Evolutionary conservation across 2,329 filamentous ascomycete species (phyloP).

Genomic region (Nigrospora oryzae): DNA sequence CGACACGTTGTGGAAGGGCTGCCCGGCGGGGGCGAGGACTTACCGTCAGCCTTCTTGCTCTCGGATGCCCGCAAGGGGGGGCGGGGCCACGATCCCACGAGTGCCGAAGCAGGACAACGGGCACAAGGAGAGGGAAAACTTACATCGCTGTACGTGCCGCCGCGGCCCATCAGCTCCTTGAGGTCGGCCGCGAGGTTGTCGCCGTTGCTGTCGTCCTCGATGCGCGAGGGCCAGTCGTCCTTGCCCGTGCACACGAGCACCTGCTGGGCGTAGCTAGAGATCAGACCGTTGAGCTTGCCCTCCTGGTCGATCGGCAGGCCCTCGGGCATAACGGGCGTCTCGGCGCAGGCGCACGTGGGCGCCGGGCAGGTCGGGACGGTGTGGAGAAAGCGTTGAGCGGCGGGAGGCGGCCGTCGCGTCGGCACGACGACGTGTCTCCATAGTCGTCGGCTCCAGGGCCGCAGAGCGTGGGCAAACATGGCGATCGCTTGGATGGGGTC

Average conservation of each 20-base stretch:
- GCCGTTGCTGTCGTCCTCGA: conserved; percentile 69
- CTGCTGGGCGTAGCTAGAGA: conserved; percentile 72
- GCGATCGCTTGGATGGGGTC: neutral
- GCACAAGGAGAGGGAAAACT: conserved; percentile 20
- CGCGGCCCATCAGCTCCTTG: conserved; percentile 59
- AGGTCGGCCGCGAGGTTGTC: conserved; percentile 64
- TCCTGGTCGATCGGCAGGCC: conserved; percentile 68
- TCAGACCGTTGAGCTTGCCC: conserved; percentile 64
- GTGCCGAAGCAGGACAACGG: neutral
- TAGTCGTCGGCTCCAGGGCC: conserved; percentile 1
- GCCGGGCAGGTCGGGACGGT: conserved; percentile 57
- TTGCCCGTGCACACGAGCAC: conserved; percentile 76
- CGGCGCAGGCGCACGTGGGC: conserved; percentile 68
- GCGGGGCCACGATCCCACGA: neutral
- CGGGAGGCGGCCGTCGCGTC: neutral
- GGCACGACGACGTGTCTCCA: conserved; percentile 1
- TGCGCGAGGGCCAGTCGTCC: conserved; percentile 72
- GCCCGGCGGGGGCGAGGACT: conserved; percentile 8
- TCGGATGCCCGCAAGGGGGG: neutral
- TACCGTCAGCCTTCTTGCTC: conserved; percentile 20
- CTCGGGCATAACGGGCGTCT: conserved; percentile 53
- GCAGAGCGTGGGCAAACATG: conserved; percentile 1
- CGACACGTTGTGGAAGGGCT: conserved; percentile 80
- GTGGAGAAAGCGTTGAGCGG: conserved; percentile 10
- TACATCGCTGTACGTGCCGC: conserved; percentile 60